Percentiles rank a stretch among this genome's conserved stretches.
These are phyloP conservation scores for Barnettozyma botsteinii DNA, from an alignment of 805 yeast species.

Conservation along the genomic window DNA sequence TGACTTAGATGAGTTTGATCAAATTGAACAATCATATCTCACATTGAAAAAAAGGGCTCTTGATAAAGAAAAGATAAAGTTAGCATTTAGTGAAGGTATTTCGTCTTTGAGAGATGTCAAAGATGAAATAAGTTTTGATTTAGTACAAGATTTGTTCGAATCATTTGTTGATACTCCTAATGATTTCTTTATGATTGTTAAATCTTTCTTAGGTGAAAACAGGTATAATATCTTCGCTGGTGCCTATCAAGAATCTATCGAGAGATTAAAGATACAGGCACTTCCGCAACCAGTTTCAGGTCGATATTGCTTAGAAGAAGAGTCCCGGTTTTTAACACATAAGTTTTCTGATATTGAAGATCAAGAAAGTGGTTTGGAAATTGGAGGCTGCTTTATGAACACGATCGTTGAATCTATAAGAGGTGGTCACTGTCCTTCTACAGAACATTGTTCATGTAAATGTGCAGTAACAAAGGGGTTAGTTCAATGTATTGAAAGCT, in stretches of 20 bases:
- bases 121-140: slow-evolving; percentile 6
- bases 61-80: not conserved
- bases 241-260: slow-evolving; percentile 10
- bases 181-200: slow-evolving; percentile 4
- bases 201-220: slow-evolving; percentile 7
- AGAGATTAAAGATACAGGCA: slow-evolving; percentile 1
- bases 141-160: slow-evolving; percentile 8
- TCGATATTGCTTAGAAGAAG: slow-evolving; percentile 7
- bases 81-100: slow-evolving; percentile 4
- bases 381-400: slow-evolving; percentile 9
- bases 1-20: not conserved
- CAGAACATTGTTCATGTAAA: slow-evolving; percentile 11
- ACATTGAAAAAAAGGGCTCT: not conserved
- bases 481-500: slow-evolving; percentile 6
- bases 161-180: slow-evolving; percentile 4
- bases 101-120: slow-evolving; percentile 1
- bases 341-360: slow-evolving; percentile 1
- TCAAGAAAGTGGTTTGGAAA: not conserved
- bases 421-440: slow-evolving; percentile 7
- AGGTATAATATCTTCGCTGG: slow-evolving; percentile 5
- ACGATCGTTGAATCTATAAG: not conserved
- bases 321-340: slow-evolving; percentile 1
- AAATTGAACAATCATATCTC: not conserved
- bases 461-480: slow-evolving; percentile 9
- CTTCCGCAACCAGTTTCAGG: not conserved